Conservation (phyloP, 805 yeast genomes). For the Vanderwaltozyma yarrowii region DNA sequence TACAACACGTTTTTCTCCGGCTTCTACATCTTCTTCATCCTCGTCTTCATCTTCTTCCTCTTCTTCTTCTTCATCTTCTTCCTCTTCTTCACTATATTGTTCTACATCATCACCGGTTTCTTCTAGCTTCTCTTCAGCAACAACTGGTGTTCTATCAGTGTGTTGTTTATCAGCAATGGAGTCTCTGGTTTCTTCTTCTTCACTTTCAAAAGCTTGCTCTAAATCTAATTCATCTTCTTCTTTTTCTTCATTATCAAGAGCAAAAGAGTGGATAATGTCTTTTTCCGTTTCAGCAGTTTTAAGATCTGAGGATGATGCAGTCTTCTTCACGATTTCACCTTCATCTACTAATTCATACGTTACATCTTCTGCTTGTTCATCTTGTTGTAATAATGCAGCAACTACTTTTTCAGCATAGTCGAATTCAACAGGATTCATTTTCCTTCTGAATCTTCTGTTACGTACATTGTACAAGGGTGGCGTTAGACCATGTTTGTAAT, state of each 20-base stretch:
- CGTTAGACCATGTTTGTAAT: conserved; percentile 68
- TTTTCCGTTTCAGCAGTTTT: neutral
- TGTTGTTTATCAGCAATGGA: conserved; percentile 3
- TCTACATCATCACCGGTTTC: conserved; percentile 31
- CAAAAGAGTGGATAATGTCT: conserved; percentile 4
- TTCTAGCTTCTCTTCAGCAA: conserved; percentile 8
- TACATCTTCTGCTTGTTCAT: conserved; percentile 75
- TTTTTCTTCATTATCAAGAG: conserved; percentile 20
- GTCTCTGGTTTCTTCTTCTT: conserved; percentile 24
- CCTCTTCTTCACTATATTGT: conserved; percentile 25
- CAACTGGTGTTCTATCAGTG: neutral
- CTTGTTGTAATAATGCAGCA: conserved; percentile 61
- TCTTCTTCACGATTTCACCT: conserved; percentile 27
- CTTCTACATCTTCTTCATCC: conserved; percentile 35
- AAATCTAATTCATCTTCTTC: conserved; percentile 47
- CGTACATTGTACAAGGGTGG: conserved; percentile 68
- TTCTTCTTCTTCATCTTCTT: conserved; percentile 29
- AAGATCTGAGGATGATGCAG: conserved; percentile 10
- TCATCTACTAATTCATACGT: conserved; percentile 65
- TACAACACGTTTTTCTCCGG: conserved; percentile 38
- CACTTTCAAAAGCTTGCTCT: conserved; percentile 42
- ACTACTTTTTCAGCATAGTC: conserved; percentile 73
- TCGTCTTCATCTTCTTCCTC: conserved; percentile 40
- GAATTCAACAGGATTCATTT: conserved; percentile 58
- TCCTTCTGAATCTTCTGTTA: conserved; percentile 60